Base-by-base conservation (phyloP, 2,329 filamentous ascomycete species). In the Ophiosphaerella korrae region DNA sequence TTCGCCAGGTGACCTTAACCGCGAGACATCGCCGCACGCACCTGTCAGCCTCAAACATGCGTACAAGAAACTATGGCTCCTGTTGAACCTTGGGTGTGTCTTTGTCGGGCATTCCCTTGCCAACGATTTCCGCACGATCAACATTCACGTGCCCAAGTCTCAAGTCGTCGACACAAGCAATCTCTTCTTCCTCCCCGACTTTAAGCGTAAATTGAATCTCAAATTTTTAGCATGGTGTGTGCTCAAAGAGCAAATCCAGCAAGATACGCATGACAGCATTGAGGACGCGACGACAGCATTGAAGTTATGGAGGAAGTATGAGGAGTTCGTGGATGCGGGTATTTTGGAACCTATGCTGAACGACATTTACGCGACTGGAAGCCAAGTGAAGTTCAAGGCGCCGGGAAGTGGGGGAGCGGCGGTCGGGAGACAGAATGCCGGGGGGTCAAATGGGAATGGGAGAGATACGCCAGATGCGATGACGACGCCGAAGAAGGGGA, bases 41-140 rank as follows among this genome's bases (percentile, higher is more conserved):
- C 83, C 97, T 0, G 87, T 97, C 7, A 84, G 89, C 1, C 81
- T 97, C 35, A 99, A 99, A 72, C 84, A 89, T 50, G 92, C 90
- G 1, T 99, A 97, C 80, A 99, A 99, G 76, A 97, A 97, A 73
- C 85, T 99, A 26, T 99, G 95, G 95, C 84, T 97, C 13, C 82
- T 99, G 14, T 83, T 99, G 29, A 99, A 99, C 69, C 82, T 97
- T 0, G 94, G 94, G 41, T 96, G 92, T 75, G 85, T 90, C 56
- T 99, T 99, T 71, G 84, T 99, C 5, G 94, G 94, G 2, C 94
- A 99, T 67, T 93, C 93, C 3, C 80, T 99, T 36, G 90, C 90
- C 60, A 93, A 94, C 63, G 94, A 99, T 74, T 97, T 99, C 77
- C 90, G 94, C 45, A 96, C 96, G 48, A 96, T 96, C 75, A 99